Conservation (phyloP, 179 eudicot genomes). For the Silene coronaria region DNA sequence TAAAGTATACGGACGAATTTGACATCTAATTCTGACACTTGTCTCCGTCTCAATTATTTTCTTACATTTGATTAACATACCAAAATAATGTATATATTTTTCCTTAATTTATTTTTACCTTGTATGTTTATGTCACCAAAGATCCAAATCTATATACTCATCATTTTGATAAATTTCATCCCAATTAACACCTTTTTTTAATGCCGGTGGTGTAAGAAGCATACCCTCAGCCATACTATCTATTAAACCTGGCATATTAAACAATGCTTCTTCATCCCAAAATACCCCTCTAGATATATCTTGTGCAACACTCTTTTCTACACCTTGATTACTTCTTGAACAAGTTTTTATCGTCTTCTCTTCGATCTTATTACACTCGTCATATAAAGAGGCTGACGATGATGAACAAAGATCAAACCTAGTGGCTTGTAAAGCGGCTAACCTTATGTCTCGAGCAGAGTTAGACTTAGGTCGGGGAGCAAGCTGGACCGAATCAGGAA, state of each 20-base stretch:
- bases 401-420: constrained; percentile 4
- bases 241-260: constrained; percentile 53
- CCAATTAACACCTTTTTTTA: constrained; percentile 46
- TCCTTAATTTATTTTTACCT: no score
- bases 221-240: constrained; percentile 81
- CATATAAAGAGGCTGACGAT: not conserved
- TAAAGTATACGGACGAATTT: not conserved
- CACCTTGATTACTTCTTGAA: constrained; percentile 5
- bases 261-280: constrained; percentile 61
- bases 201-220: constrained; percentile 62
- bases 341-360: not conserved
- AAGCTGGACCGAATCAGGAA: constrained; percentile 37
- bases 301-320: constrained; percentile 5
- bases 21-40: not conserved
- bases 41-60: no score
- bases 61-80: no score
- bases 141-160: constrained; percentile 16
- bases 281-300: constrained; percentile 19
- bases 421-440: constrained; percentile 47
- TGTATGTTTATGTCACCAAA: constrained; percentile 19
- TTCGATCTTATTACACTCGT: not conserved
- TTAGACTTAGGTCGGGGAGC: constrained; percentile 41
- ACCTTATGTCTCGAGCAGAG: constrained; percentile 43
- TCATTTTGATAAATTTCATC: constrained; percentile 21
- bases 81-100: no score